Evolutionary conservation across 768 basidiomycete species (phyloP).

Genomic region (Mycena latifolia): DNA sequence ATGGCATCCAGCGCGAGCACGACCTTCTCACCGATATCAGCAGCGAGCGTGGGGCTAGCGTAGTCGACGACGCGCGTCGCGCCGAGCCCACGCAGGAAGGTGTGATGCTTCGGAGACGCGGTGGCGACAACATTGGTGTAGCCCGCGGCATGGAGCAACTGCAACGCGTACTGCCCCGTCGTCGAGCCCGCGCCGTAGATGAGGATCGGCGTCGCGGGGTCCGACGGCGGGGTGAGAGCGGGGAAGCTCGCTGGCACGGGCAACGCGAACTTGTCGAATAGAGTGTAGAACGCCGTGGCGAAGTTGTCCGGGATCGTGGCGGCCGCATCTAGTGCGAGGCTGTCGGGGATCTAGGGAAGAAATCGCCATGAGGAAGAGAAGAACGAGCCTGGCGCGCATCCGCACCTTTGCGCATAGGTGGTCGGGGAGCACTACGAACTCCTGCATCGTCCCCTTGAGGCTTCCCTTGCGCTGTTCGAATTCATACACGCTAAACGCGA

Average conservation of each 20-base stretch:
- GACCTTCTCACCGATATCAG: constrained; percentile 43
- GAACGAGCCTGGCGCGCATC: too few species aligned
- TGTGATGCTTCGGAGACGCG: constrained; percentile 49
- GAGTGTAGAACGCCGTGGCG: constrained; percentile 52
- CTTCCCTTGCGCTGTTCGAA: constrained; percentile 38
- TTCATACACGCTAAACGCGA: constrained; percentile 12
- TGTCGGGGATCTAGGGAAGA: constrained; percentile 53
- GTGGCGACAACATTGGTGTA: constrained; percentile 55
- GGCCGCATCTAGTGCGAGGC: constrained; percentile 51
- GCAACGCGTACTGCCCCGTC: constrained; percentile 49
- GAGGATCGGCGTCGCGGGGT: constrained; percentile 49
- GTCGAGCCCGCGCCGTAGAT: constrained; percentile 58
- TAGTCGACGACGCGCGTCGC: constrained; percentile 54
- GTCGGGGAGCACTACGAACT: constrained; percentile 34
- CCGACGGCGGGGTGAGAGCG: constrained; percentile 39
- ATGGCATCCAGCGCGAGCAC: constrained; percentile 45
- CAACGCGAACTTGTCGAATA: constrained; percentile 51
- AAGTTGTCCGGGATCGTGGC: constrained; percentile 58
- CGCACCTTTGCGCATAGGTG: constrained; percentile 54
- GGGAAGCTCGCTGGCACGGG: constrained; percentile 50
- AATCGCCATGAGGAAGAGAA: not conserved
- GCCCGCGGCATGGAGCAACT: constrained; percentile 50
- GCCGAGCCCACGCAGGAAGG: constrained; percentile 47
- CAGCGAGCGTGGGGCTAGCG: constrained; percentile 41
- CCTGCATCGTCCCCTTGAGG: constrained; percentile 30